These are phyloP conservation scores for Yamadazyma blattariae DNA, from an alignment of 1,139 yeast genomes.

Conservation along the genomic window DNA sequence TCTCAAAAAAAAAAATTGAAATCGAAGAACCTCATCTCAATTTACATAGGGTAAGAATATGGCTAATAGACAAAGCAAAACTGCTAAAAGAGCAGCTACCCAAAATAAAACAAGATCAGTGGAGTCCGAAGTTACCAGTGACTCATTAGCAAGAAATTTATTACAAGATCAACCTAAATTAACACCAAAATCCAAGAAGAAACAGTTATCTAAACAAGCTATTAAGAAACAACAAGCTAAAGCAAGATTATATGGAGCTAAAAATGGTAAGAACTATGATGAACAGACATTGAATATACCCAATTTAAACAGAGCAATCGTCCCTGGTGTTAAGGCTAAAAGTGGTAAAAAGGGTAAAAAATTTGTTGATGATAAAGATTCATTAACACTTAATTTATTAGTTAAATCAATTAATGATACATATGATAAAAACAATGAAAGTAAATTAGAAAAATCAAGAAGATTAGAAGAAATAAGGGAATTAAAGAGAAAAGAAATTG, in stretches of 20 bases:
- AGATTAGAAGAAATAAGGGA: slow-evolving; percentile 90
- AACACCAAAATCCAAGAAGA: slow-evolving; percentile 57
- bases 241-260: slow-evolving; percentile 66
- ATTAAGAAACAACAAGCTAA: slow-evolving; percentile 66
- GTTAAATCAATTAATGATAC: slow-evolving; percentile 80
- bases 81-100: slow-evolving; percentile 51
- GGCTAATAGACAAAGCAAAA: slow-evolving; percentile 59
- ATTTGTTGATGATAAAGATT: slow-evolving; percentile 73
- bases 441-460: slow-evolving; percentile 85
- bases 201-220: slow-evolving; percentile 48
- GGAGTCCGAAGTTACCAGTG: slow-evolving; percentile 64
- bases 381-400: slow-evolving; percentile 61
- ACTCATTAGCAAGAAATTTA: slow-evolving; percentile 63
- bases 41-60: slow-evolving; percentile 18
- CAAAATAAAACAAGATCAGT: slow-evolving; percentile 57
- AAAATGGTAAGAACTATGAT: slow-evolving; percentile 61
- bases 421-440: slow-evolving; percentile 78
- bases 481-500: slow-evolving; percentile 80
- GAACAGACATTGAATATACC: slow-evolving; percentile 83
- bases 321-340: slow-evolving; percentile 77
- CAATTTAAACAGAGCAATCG: slow-evolving; percentile 72
- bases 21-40: slow-evolving; percentile 9
- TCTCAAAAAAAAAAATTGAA: background rate
- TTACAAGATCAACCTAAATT: slow-evolving; percentile 60
- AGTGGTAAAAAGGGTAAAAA: slow-evolving; percentile 92